These are phyloP conservation scores for Laguncularia racemosa DNA, from an alignment of 345 rosid species.

Conservation along the genomic window DNA sequence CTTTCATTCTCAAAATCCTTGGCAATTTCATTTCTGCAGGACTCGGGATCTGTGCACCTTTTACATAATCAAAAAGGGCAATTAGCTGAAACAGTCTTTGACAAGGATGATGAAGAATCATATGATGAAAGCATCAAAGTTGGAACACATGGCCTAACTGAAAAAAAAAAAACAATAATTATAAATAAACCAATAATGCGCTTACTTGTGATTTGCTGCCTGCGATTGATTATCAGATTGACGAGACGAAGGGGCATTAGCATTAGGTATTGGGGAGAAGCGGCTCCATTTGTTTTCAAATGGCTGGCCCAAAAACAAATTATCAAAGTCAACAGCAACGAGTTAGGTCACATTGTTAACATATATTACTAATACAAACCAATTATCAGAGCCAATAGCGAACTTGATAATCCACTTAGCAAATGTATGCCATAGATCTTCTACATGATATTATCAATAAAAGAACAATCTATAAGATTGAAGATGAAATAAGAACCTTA, in stretches of 20 bases:
- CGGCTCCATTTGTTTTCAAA: constrained; percentile 77
- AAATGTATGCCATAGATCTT: too few species aligned
- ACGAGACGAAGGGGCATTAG: constrained; percentile 30
- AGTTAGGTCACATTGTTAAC: too few species aligned
- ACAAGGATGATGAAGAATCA: constrained; percentile 4
- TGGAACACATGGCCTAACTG: not conserved
- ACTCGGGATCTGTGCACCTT: constrained; percentile 82
- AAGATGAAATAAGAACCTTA: constrained; percentile 37
- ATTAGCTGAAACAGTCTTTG: constrained; percentile 1
- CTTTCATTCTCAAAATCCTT: constrained; percentile 80
- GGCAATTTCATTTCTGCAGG: constrained; percentile 51
- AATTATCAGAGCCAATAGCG: too few species aligned
- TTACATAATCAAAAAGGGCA: not conserved
- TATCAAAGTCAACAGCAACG: not conserved
- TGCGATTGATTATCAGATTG: constrained; percentile 48
- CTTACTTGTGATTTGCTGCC: constrained; percentile 56
- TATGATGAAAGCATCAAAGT: too few species aligned
- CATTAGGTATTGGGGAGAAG: constrained; percentile 20
- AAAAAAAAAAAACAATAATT: not conserved
- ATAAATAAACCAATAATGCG: constrained; percentile 6
- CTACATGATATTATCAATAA: not conserved
- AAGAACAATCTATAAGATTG: not conserved
- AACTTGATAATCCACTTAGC: too few species aligned
- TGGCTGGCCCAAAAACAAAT: constrained; percentile 35
- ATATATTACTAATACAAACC: too few species aligned